Evolutionary conservation across 352 stramenopile genomes (phyloP), one percentile per base, ranked within the genome.

Genomic region (Phytophthora syringae): DNA sequence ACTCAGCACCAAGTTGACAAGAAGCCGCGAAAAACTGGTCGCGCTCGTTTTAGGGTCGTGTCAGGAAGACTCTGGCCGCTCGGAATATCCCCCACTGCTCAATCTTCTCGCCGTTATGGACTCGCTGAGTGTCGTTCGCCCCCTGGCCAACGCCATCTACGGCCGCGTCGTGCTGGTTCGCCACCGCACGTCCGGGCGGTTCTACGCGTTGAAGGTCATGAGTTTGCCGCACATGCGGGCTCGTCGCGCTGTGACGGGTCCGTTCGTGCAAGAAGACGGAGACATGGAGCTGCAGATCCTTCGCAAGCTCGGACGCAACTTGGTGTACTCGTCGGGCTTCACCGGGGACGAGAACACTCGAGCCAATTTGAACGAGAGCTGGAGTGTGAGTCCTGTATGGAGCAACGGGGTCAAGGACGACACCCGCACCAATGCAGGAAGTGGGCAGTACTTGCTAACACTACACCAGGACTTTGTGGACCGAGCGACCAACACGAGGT

Each of bases 191-290:
- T 76, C 71, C 1, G 67, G 70, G 27, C 53, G 52, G 5, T 57
- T 77, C 22, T 85, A 80, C 48, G 82, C 82, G 48, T 65, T 90
- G 32, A 90, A 90, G 50, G 72, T 81, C 60, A 90, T 90, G 82
- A 89, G 82, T 53, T 52, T 85, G 30, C 58, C 78, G 36, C 79
- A 89, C 66, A 79, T 90, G 71, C 44, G 56, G 21, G 67, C 70
- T 13, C 77, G 63, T 9, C 79, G 72, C 10, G 79, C 77, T 2
- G 65, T 88, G 30, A 68, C 68, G 11, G 79, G 79, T 3, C 64
- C 70, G 2, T 52, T 57, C 18, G 76, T 88, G 18, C 63, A 69
- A 36, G 79, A 88, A 45, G 72, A 88, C 58, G 79, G 79, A 13
- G 55, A 72, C 55, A 57, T 42, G 6, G 79, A 88, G 60, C 65